These are phyloP conservation scores for Gossypium davidsonii DNA, from an alignment of 441 rosid species.

Conservation along the genomic window DNA sequence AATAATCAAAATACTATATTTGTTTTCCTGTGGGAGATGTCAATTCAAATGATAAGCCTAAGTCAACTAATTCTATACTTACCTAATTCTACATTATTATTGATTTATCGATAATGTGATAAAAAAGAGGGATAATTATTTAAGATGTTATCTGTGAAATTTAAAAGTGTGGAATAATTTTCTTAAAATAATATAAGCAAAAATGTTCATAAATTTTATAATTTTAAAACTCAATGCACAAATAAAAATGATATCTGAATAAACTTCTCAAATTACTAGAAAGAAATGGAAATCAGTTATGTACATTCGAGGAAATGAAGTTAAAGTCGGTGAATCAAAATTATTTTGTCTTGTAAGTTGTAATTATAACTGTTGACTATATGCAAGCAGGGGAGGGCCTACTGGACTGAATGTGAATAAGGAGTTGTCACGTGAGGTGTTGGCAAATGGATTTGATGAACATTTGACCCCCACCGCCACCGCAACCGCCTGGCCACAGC, in stretches of 20 bases:
- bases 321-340: background rate
- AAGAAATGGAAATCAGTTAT: background rate
- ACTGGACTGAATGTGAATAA: background rate
- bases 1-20: background rate
- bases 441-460: background rate
- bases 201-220: too few relatives aligned
- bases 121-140: too few relatives aligned
- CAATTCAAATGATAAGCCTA: background rate
- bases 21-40: too few relatives aligned
- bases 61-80: background rate
- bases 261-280: background rate
- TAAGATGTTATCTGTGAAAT: too few relatives aligned
- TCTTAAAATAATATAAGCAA: too few relatives aligned
- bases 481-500: background rate
- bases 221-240: too few relatives aligned
- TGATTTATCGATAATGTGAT: too few relatives aligned
- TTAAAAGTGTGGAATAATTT: too few relatives aligned
- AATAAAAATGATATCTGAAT: background rate
- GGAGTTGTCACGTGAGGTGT: background rate
- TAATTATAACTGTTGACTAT: background rate
- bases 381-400: background rate
- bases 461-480: background rate
- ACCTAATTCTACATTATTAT: background rate
- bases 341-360: background rate
- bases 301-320: background rate